phyloP scores from a whole-genome alignment of 768 basidiomycete species.

The Infundibulicybe gibba region DNA sequence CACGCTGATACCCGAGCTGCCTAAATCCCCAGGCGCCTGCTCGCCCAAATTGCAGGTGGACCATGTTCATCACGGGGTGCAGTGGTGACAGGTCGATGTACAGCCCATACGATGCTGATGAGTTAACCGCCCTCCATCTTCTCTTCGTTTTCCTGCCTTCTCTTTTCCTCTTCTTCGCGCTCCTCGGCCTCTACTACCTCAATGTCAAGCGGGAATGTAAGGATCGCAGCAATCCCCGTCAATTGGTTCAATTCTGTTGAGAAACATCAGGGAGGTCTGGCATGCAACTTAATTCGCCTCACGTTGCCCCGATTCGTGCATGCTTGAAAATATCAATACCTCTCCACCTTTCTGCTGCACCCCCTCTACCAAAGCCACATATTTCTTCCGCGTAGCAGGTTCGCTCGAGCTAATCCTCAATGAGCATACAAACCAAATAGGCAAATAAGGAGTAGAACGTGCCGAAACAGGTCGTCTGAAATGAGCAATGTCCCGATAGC shows the following conservation, averaged over 20 bases:
- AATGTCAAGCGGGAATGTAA: constrained; percentile 93
- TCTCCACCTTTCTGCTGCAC: constrained; percentile 89
- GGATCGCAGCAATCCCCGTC: constrained; percentile 91
- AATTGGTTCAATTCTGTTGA: constrained; percentile 87
- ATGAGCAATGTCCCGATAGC: constrained; percentile 94
- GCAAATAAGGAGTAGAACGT: constrained; percentile 10
- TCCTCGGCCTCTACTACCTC: constrained; percentile 96
- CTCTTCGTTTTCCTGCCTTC: constrained; percentile 33
- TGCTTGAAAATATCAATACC: constrained; percentile 96
- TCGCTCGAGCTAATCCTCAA: constrained; percentile 65
- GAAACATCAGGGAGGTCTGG: neutral
- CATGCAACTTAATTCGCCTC: constrained; percentile 23
- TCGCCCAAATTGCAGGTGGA: no score
- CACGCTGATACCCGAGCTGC: no score
- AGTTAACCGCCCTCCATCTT: constrained; percentile 14
- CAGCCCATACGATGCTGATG: neutral
- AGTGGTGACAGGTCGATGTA: no score
- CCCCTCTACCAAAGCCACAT: constrained; percentile 84
- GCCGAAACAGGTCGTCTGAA: constrained; percentile 93
- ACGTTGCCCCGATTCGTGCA: constrained; percentile 99
- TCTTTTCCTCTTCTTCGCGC: constrained; percentile 71
- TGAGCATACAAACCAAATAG: no score
- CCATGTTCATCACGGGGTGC: no score
- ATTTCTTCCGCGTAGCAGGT: constrained; percentile 72
- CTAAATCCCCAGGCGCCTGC: no score